Evolutionary conservation across 192 early-diverging fungal genomes (phyloP), one percentile per base, ranked within the genome.

Genomic region (Rhizoclosmatium sp.): DNA sequence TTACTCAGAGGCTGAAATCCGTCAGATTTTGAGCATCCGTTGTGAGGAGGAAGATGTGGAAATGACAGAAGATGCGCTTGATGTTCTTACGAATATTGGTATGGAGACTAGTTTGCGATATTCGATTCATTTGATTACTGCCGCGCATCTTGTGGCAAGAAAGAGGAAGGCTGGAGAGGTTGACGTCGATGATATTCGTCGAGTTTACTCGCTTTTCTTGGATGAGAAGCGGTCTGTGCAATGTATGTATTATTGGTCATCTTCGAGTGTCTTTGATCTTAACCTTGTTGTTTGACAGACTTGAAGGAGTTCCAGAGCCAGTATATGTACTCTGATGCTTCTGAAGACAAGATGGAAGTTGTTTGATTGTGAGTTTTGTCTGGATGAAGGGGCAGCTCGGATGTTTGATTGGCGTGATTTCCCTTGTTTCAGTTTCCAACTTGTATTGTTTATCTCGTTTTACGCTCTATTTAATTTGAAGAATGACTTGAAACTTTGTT

Each of bases 71-170:
- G 97, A 97, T 58, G 97, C 97, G 7, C 91, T 93, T 83, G 94
- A 94, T 14, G 89, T 95, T 45, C 83, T 99, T 85, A 98, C 97
- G 9, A 92, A 90, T 79, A 95, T 98, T 83, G 98, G 95, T 1
- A 85, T 93, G 59, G 95, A 98, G 84, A 98, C 98, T 0, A 95
- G 94, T 45, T 81, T 99, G 83, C 91, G 98, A 65, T 99, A 99
- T 74, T 85, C 97, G 2, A 99, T 99, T 71, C 97, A 99, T 81
- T 83, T 99, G 31, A 99, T 99, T 80, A 95, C 98, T n/a, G 94
- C 97, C 2, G 93, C 96, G 2, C 87, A 93, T 65, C 84, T 99
- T 59, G 94, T 98, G 31, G 91, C 97, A 42, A 88, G 93, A 80
- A 98, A 96, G 86, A 86, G 97, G 80, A 95, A 94, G 87, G 93